Base-by-base conservation (phyloP, 1,284 basidiomycete genomes). In the Puccinia triticina region DNA sequence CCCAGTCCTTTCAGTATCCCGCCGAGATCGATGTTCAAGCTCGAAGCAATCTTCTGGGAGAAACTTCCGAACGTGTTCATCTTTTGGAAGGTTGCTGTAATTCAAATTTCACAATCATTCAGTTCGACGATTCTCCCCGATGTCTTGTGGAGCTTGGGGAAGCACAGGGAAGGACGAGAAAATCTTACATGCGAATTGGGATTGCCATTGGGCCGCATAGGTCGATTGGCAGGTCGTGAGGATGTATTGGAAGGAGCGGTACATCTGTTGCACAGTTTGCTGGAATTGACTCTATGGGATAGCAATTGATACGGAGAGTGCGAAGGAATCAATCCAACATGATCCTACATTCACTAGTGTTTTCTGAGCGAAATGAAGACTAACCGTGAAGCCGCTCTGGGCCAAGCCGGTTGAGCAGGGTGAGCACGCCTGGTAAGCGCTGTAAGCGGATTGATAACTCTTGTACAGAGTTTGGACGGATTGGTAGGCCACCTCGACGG, bases 401-500 rank as follows among this genome's bases (percentile, higher is more conserved):
- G 64, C 32, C 64, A 66, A 43, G 2, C 10, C 32, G 12, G 1
- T 18, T 10, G 29, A 21, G 29, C 64, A 66, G 5, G 32, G 18
- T 23, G 10, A 16, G 32, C 64, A 66, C 11, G 10, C 2, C 2
- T 66, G 12, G 37, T 37, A 37, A 11, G 21, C 8, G 32, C 32
- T 66, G 5, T 37, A 34, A 8, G 64, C 64, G 32, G 64, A 66
- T 66, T 66, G 64, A 66, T 66, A 66, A 37, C 32, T 66, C 32
- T 34, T 16, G 64, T 34, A 37, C 8, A 66, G 64, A 8, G 32
- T 66, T 37, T 66, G 64, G n/a, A 66, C 64, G 32, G 64, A 66
- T 66, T 66, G 32, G 32, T 34, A 18, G 37, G 64, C 64, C 7
- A 66, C 64, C 8, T 21, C 10, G 18, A 34, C 18, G 21, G 26